A percentile compares a stretch with the other conserved stretches of the same genome.
Conservation (phyloP, 1,284 basidiomycete species). For the Polyporus tsugae region DNA sequence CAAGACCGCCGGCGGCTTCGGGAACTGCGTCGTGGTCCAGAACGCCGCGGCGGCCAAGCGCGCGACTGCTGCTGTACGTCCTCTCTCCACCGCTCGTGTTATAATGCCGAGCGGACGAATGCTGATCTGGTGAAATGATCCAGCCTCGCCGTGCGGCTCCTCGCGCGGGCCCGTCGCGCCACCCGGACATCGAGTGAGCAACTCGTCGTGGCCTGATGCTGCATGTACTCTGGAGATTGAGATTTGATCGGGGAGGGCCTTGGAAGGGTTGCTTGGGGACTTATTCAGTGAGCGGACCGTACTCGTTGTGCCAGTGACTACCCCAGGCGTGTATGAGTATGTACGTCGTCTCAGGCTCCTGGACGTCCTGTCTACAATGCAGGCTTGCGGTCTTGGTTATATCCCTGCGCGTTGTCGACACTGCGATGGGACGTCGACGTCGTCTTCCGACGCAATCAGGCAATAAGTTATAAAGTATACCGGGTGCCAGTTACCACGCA, state of each 20-base stretch:
- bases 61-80: slow-evolving; percentile 4
- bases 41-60: slow-evolving; percentile 5
- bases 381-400: background rate
- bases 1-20: slow-evolving; percentile 54
- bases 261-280: no score
- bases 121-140: background rate
- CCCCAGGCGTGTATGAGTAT: slow-evolving; percentile 20
- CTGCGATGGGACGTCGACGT: background rate
- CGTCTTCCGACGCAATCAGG: background rate
- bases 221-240: background rate
- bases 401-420: background rate
- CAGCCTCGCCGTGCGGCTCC: background rate
- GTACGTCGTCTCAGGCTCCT: slow-evolving; percentile 14
- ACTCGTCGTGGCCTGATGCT: background rate
- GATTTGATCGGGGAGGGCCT: background rate
- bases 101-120: background rate
- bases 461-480: no score
- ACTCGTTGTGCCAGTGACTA: background rate
- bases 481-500: background rate
- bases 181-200: background rate
- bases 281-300: background rate
- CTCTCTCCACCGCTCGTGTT: no score
- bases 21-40: slow-evolving; percentile 58
- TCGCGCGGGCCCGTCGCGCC: background rate
- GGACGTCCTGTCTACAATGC: slow-evolving; percentile 10